Evolutionary conservation across 305 asterid species (phyloP).

Genomic region (Solanum hybrid): DNA sequence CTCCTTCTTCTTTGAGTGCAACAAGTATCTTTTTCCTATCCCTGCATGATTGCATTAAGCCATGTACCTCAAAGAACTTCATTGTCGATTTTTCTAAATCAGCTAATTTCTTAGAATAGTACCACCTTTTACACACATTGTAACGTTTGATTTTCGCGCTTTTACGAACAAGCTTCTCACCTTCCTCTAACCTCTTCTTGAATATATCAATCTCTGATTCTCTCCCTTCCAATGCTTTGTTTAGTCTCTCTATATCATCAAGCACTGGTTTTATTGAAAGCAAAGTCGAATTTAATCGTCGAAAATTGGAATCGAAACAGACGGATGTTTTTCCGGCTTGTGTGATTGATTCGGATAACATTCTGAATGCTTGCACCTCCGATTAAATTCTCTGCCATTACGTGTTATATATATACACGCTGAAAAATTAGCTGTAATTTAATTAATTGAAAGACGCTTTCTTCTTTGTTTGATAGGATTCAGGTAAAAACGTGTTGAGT

Average conservation of each 20-base stretch:
- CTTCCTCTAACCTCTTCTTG: neutral
- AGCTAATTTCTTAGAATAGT: neutral
- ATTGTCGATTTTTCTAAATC: neutral
- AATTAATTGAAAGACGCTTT: neutral
- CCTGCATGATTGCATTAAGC: neutral
- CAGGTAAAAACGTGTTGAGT: neutral
- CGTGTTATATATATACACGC: neutral
- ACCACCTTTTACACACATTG: neutral
- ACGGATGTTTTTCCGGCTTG: neutral
- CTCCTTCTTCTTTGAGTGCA: neutral
- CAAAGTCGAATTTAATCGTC: neutral
- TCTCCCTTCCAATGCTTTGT: neutral
- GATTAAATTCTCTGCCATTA: neutral
- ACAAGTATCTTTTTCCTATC: neutral
- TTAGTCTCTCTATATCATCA: neutral
- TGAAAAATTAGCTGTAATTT: neutral
- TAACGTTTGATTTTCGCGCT: neutral
- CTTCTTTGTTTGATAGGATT: neutral
- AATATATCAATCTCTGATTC: neutral
- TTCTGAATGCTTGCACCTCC: conserved; percentile 3
- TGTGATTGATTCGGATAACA: neutral
- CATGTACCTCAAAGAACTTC: neutral
- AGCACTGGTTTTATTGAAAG: neutral
- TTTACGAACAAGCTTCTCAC: neutral
- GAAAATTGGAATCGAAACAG: neutral